Base-by-base conservation (phyloP, 305 asterid genomes). In the Andrographis paniculata region DNA sequence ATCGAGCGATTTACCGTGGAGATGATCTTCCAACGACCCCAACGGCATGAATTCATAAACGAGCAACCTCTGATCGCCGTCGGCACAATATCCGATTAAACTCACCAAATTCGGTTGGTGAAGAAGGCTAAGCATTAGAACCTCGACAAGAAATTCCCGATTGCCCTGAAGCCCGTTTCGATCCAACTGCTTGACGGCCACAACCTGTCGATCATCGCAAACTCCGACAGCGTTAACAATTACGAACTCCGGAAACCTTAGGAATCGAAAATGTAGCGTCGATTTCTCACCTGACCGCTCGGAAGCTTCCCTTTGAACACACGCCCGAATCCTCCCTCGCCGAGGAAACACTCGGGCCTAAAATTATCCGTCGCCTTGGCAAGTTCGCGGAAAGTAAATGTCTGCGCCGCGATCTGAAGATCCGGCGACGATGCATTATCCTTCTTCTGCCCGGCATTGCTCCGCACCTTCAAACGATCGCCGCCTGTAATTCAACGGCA, bases 101-200 rank as follows among this genome's bases (percentile, higher is more conserved):
- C 58, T 91, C 63, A 91, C 96, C 50, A 91, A 74, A 71, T 91
- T 82, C 58, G 95, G 81, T 70, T 91, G 94, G 70, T 91, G 99
- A 22, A 91, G 75, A 66, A 91, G 96, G 76, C 99, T 91, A 36
- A 91, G 96, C 99, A 91, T 91, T 20, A 91, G 82, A 61, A 91
- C 99, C 73, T 91, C 99, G 6, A 91, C 99, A 41, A 91, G 74
- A 72, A 91, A 91, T 60, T 91, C 96, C 63, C 96, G 64, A 60
- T 87, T 91, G 54, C 99, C 99, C 83, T 91, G 99, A 55, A 91
- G 95, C 62, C 99, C 99, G 59, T 91, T 77, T 64, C 99, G 75
- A 64, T 91, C 99, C 70, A 91, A 75, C 53, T 91, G 99, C 69
- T 91, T 91, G 30, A 91, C 87, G 37, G 99, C 99, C 59, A 81